A percentile compares a stretch with the other conserved stretches of the same genome.
These are phyloP conservation scores for Ogataea populi-albae DNA, from an alignment of 805 yeast species.

Conservation along the genomic window DNA sequence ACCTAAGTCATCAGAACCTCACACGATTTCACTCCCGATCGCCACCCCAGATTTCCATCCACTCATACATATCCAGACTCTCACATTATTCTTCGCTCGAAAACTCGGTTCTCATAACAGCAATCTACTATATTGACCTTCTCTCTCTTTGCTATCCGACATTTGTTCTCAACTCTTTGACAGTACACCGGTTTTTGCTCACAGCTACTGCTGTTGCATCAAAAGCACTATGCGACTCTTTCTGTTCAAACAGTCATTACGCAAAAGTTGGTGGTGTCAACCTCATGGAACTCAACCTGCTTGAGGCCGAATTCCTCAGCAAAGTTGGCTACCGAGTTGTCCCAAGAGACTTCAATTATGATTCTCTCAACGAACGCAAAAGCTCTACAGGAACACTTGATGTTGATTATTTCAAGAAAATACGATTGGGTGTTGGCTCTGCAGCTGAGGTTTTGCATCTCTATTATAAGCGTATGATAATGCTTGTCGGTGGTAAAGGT, in stretches of 20 bases:
- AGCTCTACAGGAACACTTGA: slow-evolving; percentile 26
- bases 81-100: slow-evolving; percentile 83
- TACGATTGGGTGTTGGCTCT: slow-evolving; percentile 28
- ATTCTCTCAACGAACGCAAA: slow-evolving; percentile 25
- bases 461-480: slow-evolving; percentile 49
- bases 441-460: slow-evolving; percentile 42
- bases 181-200: slow-evolving; percentile 87
- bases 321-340: slow-evolving; percentile 77
- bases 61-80: slow-evolving; percentile 71
- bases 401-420: slow-evolving; percentile 29
- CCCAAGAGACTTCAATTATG: slow-evolving; percentile 47
- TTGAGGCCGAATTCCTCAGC: slow-evolving; percentile 83
- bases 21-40: slow-evolving; percentile 93
- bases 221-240: slow-evolving; percentile 89
- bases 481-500: slow-evolving; percentile 41
- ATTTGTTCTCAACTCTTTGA: slow-evolving; percentile 83
- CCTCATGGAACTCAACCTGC: slow-evolving; percentile 72
- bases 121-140: slow-evolving; percentile 89
- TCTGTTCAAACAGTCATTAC: slow-evolving; percentile 89
- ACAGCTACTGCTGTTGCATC: slow-evolving; percentile 91
- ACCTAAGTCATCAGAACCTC: slow-evolving; percentile 41
- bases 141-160: slow-evolving; percentile 72
- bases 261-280: slow-evolving; percentile 96
- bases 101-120: slow-evolving; percentile 73
- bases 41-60: slow-evolving; percentile 83